Evolutionary conservation across 1,139 yeast genomes (phyloP).

Genomic region (Hyphopichia buzzinii): DNA sequence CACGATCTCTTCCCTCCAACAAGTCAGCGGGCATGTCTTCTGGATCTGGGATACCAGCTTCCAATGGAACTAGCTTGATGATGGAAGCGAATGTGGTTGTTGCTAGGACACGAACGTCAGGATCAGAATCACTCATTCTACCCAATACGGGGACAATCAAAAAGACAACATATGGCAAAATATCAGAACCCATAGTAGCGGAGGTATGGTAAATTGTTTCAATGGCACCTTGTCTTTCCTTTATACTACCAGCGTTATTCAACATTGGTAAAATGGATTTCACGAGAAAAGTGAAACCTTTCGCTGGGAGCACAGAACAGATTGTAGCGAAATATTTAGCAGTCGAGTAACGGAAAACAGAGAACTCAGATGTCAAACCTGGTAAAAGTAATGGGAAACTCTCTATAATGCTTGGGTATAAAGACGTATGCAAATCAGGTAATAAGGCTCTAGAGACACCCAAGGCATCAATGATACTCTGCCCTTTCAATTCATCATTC

Average conservation of each 20-base stretch:
- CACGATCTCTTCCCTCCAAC: slow-evolving; percentile 86
- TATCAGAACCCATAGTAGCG: slow-evolving; percentile 80
- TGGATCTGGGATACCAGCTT: slow-evolving; percentile 97
- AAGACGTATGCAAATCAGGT: slow-evolving; percentile 53
- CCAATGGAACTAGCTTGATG: slow-evolving; percentile 92
- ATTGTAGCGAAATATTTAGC: slow-evolving; percentile 87
- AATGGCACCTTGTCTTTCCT: slow-evolving; percentile 88
- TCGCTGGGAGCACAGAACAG: slow-evolving; percentile 69
- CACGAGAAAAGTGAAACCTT: slow-evolving; percentile 79
- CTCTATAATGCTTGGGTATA: slow-evolving; percentile 50
- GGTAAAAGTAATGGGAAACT: slow-evolving; percentile 50
- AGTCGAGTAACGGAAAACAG: slow-evolving; percentile 86
- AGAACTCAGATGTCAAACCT: slow-evolving; percentile 65
- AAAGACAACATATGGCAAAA: slow-evolving; percentile 92
- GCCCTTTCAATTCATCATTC: slow-evolving; percentile 59
- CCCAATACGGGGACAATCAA: slow-evolving; percentile 95
- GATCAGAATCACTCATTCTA: slow-evolving; percentile 94
- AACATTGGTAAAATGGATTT: slow-evolving; percentile 76
- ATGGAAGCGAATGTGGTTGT: slow-evolving; percentile 97
- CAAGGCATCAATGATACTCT: slow-evolving; percentile 79
- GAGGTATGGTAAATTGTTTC: slow-evolving; percentile 89
- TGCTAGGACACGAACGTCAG: slow-evolving; percentile 84
- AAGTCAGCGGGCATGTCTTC: slow-evolving; percentile 85
- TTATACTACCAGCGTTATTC: slow-evolving; percentile 72
- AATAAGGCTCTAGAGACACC: slow-evolving; percentile 78